phyloP scores from a whole-genome alignment of 441 rosid genomes.

The Dalechampia spathulata region DNA sequence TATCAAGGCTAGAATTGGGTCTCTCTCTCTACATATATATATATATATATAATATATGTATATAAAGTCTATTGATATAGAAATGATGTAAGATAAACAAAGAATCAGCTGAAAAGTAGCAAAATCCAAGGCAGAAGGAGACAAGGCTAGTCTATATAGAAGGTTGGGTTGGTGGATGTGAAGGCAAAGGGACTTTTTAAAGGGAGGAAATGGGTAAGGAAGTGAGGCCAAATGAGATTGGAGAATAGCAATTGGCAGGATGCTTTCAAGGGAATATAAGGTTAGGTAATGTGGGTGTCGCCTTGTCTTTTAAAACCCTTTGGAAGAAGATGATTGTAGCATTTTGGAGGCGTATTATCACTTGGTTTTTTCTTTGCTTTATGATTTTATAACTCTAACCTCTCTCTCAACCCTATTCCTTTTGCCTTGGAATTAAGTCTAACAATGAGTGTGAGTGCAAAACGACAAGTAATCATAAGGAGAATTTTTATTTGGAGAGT shows the following conservation, averaged over 20 bases:
- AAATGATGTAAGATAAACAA: slow-evolving; percentile 19
- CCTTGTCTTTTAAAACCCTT: slow-evolving; percentile 15
- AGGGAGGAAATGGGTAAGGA: slow-evolving; percentile 16
- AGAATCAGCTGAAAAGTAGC: slow-evolving; percentile 28
- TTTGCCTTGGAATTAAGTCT: slow-evolving; percentile 18
- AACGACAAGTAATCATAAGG: slow-evolving; percentile 19
- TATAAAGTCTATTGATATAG: too few species aligned
- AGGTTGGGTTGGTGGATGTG: slow-evolving; percentile 38
- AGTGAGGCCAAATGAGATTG: slow-evolving; percentile 31
- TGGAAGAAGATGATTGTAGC: slow-evolving; percentile 20
- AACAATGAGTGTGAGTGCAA: slow-evolving; percentile 12
- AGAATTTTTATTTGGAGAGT: slow-evolving; percentile 17
- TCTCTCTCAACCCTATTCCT: slow-evolving; percentile 19
- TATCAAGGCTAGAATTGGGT: neutral
- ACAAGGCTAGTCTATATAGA: slow-evolving; percentile 20
- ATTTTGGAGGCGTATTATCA: slow-evolving; percentile 19
- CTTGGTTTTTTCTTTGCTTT: slow-evolving; percentile 13
- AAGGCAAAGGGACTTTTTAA: slow-evolving; percentile 38
- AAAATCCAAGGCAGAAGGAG: slow-evolving; percentile 37
- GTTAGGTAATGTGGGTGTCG: slow-evolving; percentile 29
- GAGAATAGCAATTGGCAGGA: slow-evolving; percentile 33
- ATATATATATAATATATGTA: too few species aligned
- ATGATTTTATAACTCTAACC: too few species aligned
- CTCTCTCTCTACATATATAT: slow-evolving; percentile 24
- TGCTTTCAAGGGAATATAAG: slow-evolving; percentile 24